These are phyloP conservation scores for Nannizziopsis barbatae DNA, from an alignment of 2,329 filamentous ascomycete genomes.

Conservation along the genomic window DNA sequence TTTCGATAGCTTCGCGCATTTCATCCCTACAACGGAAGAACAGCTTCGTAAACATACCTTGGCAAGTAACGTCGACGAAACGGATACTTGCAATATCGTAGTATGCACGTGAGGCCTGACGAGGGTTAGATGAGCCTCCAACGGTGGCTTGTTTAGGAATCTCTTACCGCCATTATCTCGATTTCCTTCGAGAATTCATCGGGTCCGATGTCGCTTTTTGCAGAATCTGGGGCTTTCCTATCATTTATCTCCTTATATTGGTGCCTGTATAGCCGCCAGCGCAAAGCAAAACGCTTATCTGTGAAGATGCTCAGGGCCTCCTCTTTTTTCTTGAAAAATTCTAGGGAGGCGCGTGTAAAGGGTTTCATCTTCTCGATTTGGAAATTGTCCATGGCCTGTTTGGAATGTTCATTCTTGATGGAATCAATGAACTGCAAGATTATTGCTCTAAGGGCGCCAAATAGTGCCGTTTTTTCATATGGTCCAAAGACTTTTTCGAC, in stretches of 20 bases:
- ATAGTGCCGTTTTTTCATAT: conserved; percentile 28
- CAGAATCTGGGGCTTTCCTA: conserved; percentile 15
- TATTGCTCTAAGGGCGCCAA: conserved; percentile 26
- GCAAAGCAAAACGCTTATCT: conserved; percentile 16
- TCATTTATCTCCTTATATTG: conserved; percentile 16
- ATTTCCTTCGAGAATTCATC: conserved; percentile 31
- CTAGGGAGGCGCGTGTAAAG: conserved; percentile 40
- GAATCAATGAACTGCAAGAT: conserved; percentile 40
- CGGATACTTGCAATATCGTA: conserved; percentile 32
- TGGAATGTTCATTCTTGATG: conserved; percentile 31
- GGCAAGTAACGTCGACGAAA: conserved; percentile 32
- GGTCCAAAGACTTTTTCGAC: conserved; percentile 32
- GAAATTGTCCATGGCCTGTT: conserved; percentile 42
- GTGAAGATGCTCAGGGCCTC: conserved; percentile 13
- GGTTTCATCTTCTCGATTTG: conserved; percentile 45
- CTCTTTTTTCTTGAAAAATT: conserved; percentile 19
- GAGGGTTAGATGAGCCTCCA: conserved; percentile 9
- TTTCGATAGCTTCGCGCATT: conserved; percentile 24
- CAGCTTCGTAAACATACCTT: conserved; percentile 28
- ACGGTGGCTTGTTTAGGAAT: not conserved
- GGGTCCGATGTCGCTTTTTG: conserved; percentile 23
- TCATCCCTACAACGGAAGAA: conserved; percentile 28
- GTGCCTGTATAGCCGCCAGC: conserved; percentile 13
- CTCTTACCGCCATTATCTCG: conserved; percentile 32
- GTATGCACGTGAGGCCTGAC: conserved; percentile 28